Conservation (phyloP, 164 flowering plant genomes). For the Dillenia turbinata region DNA sequence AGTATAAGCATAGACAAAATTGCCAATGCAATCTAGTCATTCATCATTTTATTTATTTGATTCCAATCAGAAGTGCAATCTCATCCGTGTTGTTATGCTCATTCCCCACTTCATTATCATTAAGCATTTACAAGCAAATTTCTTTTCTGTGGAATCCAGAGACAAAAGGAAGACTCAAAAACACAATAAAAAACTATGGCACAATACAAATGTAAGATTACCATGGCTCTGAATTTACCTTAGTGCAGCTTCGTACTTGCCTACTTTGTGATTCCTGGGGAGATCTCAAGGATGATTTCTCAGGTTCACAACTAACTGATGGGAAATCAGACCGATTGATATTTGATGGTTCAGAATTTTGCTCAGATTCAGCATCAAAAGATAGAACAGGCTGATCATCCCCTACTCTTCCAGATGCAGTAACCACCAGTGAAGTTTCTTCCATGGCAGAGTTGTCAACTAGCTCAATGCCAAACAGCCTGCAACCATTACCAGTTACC, state of each 20-base stretch:
- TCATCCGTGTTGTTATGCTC: no score
- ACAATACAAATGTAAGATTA: background rate
- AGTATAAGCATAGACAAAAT: no score
- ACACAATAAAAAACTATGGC: background rate
- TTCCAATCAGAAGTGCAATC: no score
- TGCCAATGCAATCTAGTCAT: no score
- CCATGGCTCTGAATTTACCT: constrained; percentile 36
- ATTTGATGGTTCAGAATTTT: constrained; percentile 64
- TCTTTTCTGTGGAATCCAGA: background rate
- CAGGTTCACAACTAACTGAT: constrained; percentile 67
- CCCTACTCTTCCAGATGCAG: constrained; percentile 23
- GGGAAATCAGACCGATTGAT: constrained; percentile 50
- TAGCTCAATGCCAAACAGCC: constrained; percentile 84
- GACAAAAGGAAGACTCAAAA: constrained; percentile 1
- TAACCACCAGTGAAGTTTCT: constrained; percentile 28
- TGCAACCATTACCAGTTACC: constrained; percentile 47
- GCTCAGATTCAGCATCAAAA: constrained; percentile 53
- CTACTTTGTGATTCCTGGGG: constrained; percentile 66
- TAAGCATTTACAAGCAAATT: no score
- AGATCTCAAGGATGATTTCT: constrained; percentile 61
- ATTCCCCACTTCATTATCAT: no score
- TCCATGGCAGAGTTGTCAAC: constrained; percentile 44
- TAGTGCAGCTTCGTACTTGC: constrained; percentile 82
- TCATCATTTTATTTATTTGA: no score
- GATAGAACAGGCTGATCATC: constrained; percentile 46